Conservation (phyloP, 1,284 basidiomycete genomes). For the Tylopilus sp. region DNA sequence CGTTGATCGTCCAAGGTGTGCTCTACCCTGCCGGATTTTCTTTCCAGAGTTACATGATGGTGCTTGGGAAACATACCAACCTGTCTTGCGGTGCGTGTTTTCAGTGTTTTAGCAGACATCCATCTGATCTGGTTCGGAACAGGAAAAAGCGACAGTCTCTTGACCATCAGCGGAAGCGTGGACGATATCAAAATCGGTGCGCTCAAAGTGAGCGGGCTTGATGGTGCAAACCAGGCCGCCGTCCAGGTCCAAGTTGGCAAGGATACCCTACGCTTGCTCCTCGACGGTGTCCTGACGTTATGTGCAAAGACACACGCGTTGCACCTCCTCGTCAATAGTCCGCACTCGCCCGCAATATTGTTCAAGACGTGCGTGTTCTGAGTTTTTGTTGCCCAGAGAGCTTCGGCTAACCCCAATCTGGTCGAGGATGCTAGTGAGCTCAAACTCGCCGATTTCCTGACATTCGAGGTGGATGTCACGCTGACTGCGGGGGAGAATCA, state of each 20-base stretch:
- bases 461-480: constrained; percentile 4
- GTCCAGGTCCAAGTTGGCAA: constrained; percentile 8
- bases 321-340: constrained; percentile 5
- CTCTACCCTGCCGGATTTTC: constrained; percentile 10
- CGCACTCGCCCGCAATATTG: constrained; percentile 1
- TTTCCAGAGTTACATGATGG: constrained; percentile 6
- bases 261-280: constrained; percentile 3
- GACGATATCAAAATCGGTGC: constrained; percentile 4
- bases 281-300: constrained; percentile 7
- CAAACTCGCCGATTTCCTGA: constrained; percentile 5
- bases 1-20: background rate
- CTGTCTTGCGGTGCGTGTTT: constrained; percentile 5
- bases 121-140: background rate
- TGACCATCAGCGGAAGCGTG: constrained; percentile 7
- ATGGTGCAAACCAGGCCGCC: constrained; percentile 3
- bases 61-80: constrained; percentile 6
- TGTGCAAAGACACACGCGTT: constrained; percentile 4
- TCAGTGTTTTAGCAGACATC: background rate
- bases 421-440: background rate
- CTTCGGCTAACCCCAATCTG: background rate
- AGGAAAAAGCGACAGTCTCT: background rate
- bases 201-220: constrained; percentile 4
- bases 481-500: constrained; percentile 1
- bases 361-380: constrained; percentile 3
- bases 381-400: background rate